Evolutionary conservation across 345 rosid species (phyloP).

Genomic region (Mangifera indica): DNA sequence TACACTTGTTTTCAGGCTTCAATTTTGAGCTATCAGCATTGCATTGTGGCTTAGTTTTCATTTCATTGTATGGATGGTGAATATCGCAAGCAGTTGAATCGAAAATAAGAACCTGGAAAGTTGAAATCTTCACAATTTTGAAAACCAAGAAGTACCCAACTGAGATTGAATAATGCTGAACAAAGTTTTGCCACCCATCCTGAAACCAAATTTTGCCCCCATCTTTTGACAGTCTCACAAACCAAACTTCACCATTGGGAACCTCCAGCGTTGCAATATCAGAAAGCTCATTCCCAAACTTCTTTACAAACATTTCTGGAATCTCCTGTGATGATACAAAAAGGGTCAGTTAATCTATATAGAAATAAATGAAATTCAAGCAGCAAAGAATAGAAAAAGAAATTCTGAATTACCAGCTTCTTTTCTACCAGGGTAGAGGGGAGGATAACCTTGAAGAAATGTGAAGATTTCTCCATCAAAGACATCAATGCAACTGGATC

Average conservation of each 20-base stretch:
- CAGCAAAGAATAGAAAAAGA: background rate
- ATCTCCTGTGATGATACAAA: conserved; percentile 28
- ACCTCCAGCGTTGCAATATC: conserved; percentile 25
- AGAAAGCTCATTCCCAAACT: conserved; percentile 37
- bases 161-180: conserved; percentile 31
- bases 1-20: conserved; percentile 11
- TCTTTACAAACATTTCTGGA: conserved; percentile 38
- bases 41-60: background rate
- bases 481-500: too few species aligned
- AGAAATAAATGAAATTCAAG: background rate
- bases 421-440: background rate
- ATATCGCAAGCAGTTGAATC: conserved; percentile 41
- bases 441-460: conserved; percentile 1
- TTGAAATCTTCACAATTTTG: conserved; percentile 33
- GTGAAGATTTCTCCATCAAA: background rate
- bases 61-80: conserved; percentile 29
- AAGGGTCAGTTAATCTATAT: background rate
- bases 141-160: conserved; percentile 38
- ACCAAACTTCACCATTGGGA: too few species aligned
- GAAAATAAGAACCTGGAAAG: conserved; percentile 35
- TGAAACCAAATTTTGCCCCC: conserved; percentile 40
- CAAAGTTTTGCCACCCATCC: conserved; percentile 43
- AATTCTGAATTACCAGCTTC: conserved; percentile 1
- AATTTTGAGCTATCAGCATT: background rate
- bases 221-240: background rate